Conservation (phyloP, 2,329 filamentous ascomycete species). For the Diatrype stigma region DNA sequence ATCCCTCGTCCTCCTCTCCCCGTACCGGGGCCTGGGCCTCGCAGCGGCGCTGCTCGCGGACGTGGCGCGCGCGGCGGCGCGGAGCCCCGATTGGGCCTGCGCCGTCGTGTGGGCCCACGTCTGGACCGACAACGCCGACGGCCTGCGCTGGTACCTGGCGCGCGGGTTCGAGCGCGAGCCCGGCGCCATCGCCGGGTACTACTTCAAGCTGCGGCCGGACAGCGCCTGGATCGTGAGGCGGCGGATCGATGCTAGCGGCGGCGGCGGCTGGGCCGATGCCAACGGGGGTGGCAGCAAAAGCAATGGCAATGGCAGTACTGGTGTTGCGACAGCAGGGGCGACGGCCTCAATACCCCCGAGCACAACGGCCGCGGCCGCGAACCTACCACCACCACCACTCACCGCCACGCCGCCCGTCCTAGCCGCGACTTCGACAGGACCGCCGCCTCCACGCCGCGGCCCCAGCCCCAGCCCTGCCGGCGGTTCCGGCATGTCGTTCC, state of each 20-base stretch:
- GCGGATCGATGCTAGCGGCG: constrained; percentile 30
- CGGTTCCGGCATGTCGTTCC: constrained; percentile 43
- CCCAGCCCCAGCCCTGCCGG: constrained; percentile 16
- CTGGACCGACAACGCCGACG: constrained; percentile 64
- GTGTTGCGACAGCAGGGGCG: background rate
- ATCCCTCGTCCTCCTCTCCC: constrained; percentile 58
- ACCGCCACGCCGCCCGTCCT: constrained; percentile 22
- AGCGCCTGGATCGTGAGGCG: constrained; percentile 58
- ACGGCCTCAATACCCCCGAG: constrained; percentile 11
- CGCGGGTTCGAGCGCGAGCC: constrained; percentile 49
- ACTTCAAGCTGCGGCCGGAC: constrained; percentile 56
- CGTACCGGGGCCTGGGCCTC: constrained; percentile 58
- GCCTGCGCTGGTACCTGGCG: constrained; percentile 56
- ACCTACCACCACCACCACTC: constrained; percentile 15
- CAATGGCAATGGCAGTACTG: background rate
- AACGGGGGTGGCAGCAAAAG: constrained; percentile 1
- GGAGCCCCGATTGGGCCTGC: constrained; percentile 29
- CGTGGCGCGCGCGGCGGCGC: constrained; percentile 39
- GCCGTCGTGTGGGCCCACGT: constrained; percentile 60
- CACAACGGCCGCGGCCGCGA: constrained; percentile 25
- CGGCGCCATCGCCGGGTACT: constrained; percentile 52
- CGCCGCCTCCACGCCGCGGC: constrained; percentile 20
- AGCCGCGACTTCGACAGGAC: constrained; percentile 20
- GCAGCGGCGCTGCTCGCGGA: constrained; percentile 53
- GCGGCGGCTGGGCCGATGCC: constrained; percentile 20